These are phyloP conservation scores for Parietaria judaica DNA, from an alignment of 306 rosid genomes.

Conservation along the genomic window DNA sequence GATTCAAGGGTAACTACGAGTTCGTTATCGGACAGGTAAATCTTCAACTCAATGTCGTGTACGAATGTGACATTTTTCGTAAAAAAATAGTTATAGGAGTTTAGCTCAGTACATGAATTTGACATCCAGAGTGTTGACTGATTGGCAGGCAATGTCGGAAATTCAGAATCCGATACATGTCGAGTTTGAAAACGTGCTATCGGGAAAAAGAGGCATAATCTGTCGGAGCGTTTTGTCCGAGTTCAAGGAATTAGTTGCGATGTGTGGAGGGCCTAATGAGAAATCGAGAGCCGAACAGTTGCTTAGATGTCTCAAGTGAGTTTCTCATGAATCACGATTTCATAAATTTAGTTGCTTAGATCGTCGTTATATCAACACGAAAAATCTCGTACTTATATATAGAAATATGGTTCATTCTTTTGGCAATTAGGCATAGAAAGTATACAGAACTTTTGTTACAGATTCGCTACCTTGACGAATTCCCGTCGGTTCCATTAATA, in stretches of 20 bases:
- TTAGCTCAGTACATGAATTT: background rate
- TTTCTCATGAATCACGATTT: constrained; percentile 13
- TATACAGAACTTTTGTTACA: too few relatives aligned
- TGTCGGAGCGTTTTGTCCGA: constrained; percentile 68
- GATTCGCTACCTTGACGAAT: too few relatives aligned
- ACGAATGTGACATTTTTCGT: constrained; percentile 3
- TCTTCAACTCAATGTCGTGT: constrained; percentile 18
- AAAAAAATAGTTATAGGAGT: background rate
- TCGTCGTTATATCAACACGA: too few relatives aligned
- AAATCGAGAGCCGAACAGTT: constrained; percentile 62
- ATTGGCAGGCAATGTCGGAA: constrained; percentile 70
- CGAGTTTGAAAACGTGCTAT: constrained; percentile 40
- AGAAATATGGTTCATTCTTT: background rate
- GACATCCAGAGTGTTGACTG: constrained; percentile 11
- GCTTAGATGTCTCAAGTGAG: constrained; percentile 61
- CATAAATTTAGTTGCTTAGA: constrained; percentile 1
- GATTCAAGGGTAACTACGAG: constrained; percentile 76
- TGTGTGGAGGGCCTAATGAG: constrained; percentile 91
- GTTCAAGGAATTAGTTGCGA: constrained; percentile 60
- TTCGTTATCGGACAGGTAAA: constrained; percentile 81
- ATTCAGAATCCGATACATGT: constrained; percentile 57
- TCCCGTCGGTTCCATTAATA: background rate
- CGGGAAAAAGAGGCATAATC: constrained; percentile 64
- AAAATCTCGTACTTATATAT: too few relatives aligned
- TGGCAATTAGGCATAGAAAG: background rate